Evolutionary conservation across 2,329 filamentous ascomycete species (phyloP).

Genomic region (Fusarium sp.): DNA sequence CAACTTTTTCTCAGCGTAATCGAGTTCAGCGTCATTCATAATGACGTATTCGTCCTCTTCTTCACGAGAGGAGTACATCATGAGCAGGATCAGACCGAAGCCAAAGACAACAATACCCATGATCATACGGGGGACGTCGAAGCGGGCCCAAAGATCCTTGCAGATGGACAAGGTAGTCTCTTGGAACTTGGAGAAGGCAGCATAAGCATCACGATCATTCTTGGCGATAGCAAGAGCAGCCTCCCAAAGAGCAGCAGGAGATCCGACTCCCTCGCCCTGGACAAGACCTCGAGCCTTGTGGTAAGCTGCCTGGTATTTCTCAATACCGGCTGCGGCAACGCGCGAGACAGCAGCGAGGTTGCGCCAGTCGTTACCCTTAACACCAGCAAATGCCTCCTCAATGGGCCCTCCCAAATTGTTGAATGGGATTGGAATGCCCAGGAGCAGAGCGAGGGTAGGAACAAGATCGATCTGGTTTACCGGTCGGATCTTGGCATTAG

Average conservation of each 20-base stretch:
- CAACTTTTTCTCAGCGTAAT: slow-evolving; percentile 67
- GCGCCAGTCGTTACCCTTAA: slow-evolving; percentile 74
- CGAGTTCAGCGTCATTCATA: slow-evolving; percentile 67
- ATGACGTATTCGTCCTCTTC: slow-evolving; percentile 66
- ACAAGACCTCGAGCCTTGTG: slow-evolving; percentile 76
- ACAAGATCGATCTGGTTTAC: slow-evolving; percentile 93
- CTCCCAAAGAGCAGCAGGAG: slow-evolving; percentile 57
- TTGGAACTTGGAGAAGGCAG: slow-evolving; percentile 79
- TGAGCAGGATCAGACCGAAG: slow-evolving; percentile 73
- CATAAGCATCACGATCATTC: slow-evolving; percentile 56
- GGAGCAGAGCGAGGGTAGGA: slow-evolving; percentile 85
- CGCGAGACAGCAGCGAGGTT: slow-evolving; percentile 83
- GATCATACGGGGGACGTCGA: slow-evolving; percentile 88
- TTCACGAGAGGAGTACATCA: slow-evolving; percentile 75
- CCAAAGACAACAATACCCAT: slow-evolving; percentile 79
- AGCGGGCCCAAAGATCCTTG: slow-evolving; percentile 89
- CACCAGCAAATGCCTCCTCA: slow-evolving; percentile 88
- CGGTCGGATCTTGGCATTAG: slow-evolving; percentile 80
- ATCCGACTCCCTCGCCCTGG: slow-evolving; percentile 61
- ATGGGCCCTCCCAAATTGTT: slow-evolving; percentile 95
- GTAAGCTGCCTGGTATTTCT: slow-evolving; percentile 89
- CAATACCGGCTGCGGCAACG: slow-evolving; percentile 84
- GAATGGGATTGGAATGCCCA: slow-evolving; percentile 93
- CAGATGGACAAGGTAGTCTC: slow-evolving; percentile 81
- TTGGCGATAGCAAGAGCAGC: slow-evolving; percentile 60